Evolutionary conservation across 2,329 filamentous ascomycete genomes (phyloP), one percentile per base, ranked within the genome.

Genomic region (Fusarium lyarnte): DNA sequence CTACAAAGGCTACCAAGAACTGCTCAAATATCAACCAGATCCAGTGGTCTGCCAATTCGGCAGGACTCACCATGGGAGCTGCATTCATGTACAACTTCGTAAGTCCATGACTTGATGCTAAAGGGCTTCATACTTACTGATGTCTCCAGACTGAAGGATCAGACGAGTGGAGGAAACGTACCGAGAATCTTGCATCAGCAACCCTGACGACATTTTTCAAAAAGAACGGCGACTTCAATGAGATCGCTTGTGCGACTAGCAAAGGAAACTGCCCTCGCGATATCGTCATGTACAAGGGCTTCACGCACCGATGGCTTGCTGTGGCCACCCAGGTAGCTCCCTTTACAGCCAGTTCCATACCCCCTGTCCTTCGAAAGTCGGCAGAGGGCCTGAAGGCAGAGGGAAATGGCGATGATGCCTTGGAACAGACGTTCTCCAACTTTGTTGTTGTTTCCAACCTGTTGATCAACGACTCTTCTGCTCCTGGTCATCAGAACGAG

Each of bases 251-350:
- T 81, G 90, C 93, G 29, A 53, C 27, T n/a, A 29, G 33, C 74
- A 74, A 85, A 3, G 81, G 76, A 12, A 86, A 82, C 17, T 95
- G 93, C 83, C 90, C 91, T 65, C 84, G 87, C 35, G 93, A 95
- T 75, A 91, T 94, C 83, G 80, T 88, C 69, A 88, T 89, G 3
- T 94, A 92, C 86, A 93, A 93, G 80, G 91, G 91, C 29, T 90
- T 91, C 60, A 83, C 92, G 25, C 86, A 89, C 67, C 87, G 90
- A 38, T 93, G 91, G 89, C 83, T 94, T 74, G 85, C 88, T 6
- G 84, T 87, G 33, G 85, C 88, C 1, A 86, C 87, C 8, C 85
- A 91, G 70, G 61, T 93, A 17, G 90, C 89, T 1, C 91, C 92
- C 0, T 87, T 86, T 63, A 90, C 87, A 1, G 80, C 81, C 43